Conservation (phyloP, 2,329 filamentous ascomycete genomes). For the Calonectria pteridis region DNA sequence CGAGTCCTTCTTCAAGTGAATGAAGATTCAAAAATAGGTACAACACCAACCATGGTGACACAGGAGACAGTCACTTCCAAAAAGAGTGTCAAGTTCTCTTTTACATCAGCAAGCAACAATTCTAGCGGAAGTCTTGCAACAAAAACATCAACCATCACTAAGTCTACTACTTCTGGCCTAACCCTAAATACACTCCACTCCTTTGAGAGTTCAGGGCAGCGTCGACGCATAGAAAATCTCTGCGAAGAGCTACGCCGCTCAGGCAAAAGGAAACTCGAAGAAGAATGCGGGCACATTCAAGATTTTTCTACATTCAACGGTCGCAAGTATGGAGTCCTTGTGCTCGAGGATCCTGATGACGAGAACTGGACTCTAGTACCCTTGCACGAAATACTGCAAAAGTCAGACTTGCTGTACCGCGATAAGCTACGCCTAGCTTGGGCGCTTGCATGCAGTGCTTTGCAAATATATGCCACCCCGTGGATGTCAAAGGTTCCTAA, state of each 20-base stretch:
- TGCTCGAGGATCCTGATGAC: not conserved
- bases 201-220: not conserved
- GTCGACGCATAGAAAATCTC: not conserved
- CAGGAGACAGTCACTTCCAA: not conserved
- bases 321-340: not conserved
- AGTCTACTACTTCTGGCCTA: not conserved
- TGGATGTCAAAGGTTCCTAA: not conserved
- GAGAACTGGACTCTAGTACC: not conserved
- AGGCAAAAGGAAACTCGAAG: not conserved
- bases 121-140: not conserved
- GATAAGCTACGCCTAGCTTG: not conserved
- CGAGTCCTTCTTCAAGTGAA: not conserved
- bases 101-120: not conserved
- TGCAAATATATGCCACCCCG: not conserved
- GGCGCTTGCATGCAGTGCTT: not conserved
- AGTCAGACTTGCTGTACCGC: not conserved
- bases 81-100: not conserved
- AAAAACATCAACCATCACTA: not conserved
- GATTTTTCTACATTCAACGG: not conserved
- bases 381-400: not conserved
- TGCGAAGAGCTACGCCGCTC: not conserved
- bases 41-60: not conserved
- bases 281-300: not conserved
- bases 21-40: not conserved
- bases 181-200: not conserved